Percentiles rank a stretch among this genome's conserved stretches.
Conservation (phyloP, 345 rosid genomes). For the Pugionium dolabratum region DNA sequence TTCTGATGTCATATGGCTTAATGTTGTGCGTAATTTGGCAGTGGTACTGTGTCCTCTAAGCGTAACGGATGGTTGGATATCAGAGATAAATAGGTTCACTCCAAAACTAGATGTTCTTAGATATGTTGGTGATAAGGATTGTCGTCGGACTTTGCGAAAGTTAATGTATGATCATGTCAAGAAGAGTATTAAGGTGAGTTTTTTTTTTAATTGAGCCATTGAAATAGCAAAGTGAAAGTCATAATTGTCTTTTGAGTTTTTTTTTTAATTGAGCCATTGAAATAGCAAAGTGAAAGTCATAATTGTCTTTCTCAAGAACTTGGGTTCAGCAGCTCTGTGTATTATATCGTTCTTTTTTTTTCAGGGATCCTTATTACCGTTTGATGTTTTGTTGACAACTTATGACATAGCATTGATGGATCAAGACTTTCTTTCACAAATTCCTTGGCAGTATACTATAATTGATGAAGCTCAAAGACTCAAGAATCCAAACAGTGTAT, state of each 20-base stretch:
- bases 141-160: slow-evolving; percentile 56
- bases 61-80: slow-evolving; percentile 84
- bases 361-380: slow-evolving; percentile 59
- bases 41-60: slow-evolving; percentile 88
- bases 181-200: slow-evolving; percentile 52
- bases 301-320: not conserved
- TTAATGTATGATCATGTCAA: slow-evolving; percentile 49
- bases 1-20: not conserved
- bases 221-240: not conserved
- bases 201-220: slow-evolving; percentile 21
- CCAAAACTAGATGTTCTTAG: slow-evolving; percentile 63
- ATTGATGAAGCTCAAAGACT: slow-evolving; percentile 95
- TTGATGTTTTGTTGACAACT: slow-evolving; percentile 81
- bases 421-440: slow-evolving; percentile 80
- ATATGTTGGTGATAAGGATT: slow-evolving; percentile 79
- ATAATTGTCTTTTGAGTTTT: slow-evolving; percentile 38
- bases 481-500: slow-evolving; percentile 86
- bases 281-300: not conserved
- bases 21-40: slow-evolving; percentile 38
- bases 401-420: slow-evolving; percentile 75
- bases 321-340: slow-evolving; percentile 15
- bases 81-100: slow-evolving; percentile 68
- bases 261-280: slow-evolving; percentile 26
- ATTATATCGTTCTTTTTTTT: slow-evolving; percentile 34
- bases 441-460: slow-evolving; percentile 74